phyloP scores from a whole-genome alignment of 345 rosid species.

The Murraya koenigii region DNA sequence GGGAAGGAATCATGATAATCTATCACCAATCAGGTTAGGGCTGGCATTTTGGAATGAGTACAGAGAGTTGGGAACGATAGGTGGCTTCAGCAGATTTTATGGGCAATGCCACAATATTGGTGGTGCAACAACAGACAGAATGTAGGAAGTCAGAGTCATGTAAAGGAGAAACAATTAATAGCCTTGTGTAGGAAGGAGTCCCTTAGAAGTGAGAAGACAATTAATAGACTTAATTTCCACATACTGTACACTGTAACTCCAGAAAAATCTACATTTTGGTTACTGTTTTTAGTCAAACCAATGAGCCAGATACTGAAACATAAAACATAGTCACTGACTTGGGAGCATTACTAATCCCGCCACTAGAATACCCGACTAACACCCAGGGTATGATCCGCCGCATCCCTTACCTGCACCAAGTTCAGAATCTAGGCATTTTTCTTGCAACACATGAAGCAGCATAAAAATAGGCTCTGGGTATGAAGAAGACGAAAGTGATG shows the following conservation, averaged over 20 bases:
- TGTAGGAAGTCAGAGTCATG: no score
- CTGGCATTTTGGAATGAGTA: conserved; percentile 15
- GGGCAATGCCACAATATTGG: conserved; percentile 25
- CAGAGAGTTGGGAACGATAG: conserved; percentile 15
- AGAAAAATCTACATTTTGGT: no score
- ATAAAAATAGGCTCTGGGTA: conserved; percentile 38
- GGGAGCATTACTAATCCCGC: neutral
- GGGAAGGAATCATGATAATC: conserved; percentile 12
- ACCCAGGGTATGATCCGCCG: neutral
- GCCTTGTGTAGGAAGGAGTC: no score
- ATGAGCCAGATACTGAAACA: neutral
- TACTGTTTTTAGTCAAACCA: neutral
- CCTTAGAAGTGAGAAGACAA: no score
- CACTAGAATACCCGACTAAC: neutral
- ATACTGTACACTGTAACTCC: neutral
- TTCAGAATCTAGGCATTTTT: neutral
- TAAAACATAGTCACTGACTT: neutral
- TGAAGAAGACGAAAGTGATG: conserved; percentile 41
- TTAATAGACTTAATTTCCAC: neutral
- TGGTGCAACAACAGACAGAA: conserved; percentile 20
- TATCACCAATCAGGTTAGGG: conserved; percentile 10
- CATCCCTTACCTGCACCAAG: neutral
- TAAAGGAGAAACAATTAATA: no score
- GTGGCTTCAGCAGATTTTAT: conserved; percentile 13
- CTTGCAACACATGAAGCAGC: conserved; percentile 27